Base-by-base conservation (phyloP, 208 protist species). In the Wallacemonas sp. region DNA sequence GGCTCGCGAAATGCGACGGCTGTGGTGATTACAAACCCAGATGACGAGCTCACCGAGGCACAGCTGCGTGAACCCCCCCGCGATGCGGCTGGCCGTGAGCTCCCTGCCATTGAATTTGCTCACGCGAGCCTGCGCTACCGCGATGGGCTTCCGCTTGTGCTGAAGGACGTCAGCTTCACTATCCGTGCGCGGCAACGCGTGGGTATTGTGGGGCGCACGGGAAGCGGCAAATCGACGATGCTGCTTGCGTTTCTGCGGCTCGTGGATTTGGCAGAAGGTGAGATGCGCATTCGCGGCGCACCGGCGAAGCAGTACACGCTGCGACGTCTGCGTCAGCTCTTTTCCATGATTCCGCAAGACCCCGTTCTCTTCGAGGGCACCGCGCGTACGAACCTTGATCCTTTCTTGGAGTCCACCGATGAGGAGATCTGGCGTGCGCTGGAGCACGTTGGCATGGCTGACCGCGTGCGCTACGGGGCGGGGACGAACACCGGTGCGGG, bases 301-400 rank as follows among this genome's bases (percentile, higher is more conserved):
- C 62, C 64, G 27, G 71, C 75, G 22, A 53, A 49, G 34, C 17
- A 72, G 65, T 84, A 80, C 60, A 45, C 58, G 66, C 68, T 83
- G 66, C 82, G 68, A 21, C 70, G 70, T 63, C 68, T 90, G 72
- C 83, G 87, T 36, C 80, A 74, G 58, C 70, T 72, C n/a, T 88
- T 93, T 68, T 79, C 85, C 33, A 86, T 95, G 79, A 88, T 95
- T 53, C 90, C 86, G 70, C 90, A 96, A 72, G 82, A 93, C 61
- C 89, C 89, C 0, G 66, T 93, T 39, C 74, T 94, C 59, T 94
- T 93, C 56, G 74, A 90, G 36, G 90, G 90, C 47, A 91, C 87
- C 5, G 64, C 91, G 58, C 78, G 83, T 26, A 70, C 58, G 21
- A 96, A 96, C 81, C 54, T 96, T 26, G 87, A 96, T 68, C 87